phyloP scores from a whole-genome alignment of 805 yeast genomes.

The Danielozyma ontarioensis region DNA sequence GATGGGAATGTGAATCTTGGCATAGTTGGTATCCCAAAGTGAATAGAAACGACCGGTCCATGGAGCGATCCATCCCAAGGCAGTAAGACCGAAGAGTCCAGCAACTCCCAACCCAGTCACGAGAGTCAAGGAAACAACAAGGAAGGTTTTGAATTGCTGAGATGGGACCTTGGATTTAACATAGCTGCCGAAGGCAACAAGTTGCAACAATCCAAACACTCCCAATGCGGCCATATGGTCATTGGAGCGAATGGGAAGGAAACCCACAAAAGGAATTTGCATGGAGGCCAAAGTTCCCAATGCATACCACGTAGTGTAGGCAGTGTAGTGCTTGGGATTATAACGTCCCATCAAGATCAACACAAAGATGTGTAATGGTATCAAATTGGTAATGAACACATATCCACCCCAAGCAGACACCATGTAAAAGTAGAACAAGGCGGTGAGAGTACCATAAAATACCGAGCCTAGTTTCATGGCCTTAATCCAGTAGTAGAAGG shows the following conservation, averaged over 20 bases:
- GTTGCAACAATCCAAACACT: slow-evolving; percentile 90
- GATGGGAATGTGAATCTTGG: slow-evolving; percentile 96
- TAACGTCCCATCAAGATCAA: slow-evolving; percentile 93
- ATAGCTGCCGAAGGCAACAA: slow-evolving; percentile 81
- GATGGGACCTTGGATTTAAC: slow-evolving; percentile 69
- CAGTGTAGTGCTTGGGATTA: slow-evolving; percentile 72
- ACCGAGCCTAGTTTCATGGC: slow-evolving; percentile 88
- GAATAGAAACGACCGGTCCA: slow-evolving; percentile 99
- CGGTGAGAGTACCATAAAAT: slow-evolving; percentile 76
- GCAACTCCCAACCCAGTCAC: slow-evolving; percentile 60
- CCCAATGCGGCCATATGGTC: slow-evolving; percentile 99
- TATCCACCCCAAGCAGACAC: slow-evolving; percentile 99
- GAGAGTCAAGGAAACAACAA: slow-evolving; percentile 52
- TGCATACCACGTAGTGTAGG: slow-evolving; percentile 95
- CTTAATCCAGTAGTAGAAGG: slow-evolving; percentile 94
- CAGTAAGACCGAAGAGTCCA: slow-evolving; percentile 76
- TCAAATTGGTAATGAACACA: slow-evolving; percentile 95
- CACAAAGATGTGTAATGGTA: slow-evolving; percentile 91
- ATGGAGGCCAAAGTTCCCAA: slow-evolving; percentile 96
- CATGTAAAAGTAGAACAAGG: slow-evolving; percentile 93
- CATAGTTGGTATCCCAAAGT: slow-evolving; percentile 96
- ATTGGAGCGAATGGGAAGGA: slow-evolving; percentile 91
- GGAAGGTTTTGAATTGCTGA: slow-evolving; percentile 65
- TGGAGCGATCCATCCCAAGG: slow-evolving; percentile 92
- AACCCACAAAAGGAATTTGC: slow-evolving; percentile 99